A percentile compares a stretch with the other conserved stretches of the same genome.
Conservation (phyloP, 441 rosid species). For the Syzygium syzygioides region DNA sequence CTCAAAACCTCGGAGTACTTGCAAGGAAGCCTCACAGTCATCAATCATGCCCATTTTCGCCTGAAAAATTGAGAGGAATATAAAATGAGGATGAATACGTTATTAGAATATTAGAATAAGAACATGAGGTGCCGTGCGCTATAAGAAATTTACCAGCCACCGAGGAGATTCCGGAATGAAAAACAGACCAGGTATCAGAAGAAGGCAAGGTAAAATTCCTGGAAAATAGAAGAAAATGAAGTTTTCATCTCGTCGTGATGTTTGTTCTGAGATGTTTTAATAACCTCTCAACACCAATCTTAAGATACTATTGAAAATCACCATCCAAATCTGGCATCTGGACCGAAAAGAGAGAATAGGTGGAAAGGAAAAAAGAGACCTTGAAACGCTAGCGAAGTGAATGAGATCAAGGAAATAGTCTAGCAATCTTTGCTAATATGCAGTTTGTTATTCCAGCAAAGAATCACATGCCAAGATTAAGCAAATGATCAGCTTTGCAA, state of each 20-base stretch:
- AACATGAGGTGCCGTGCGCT: background rate
- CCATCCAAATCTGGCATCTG: background rate
- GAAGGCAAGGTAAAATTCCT: constrained; percentile 53
- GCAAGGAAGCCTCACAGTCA: constrained; percentile 74
- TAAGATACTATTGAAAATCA: background rate
- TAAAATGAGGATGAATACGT: background rate
- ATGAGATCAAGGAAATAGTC: no score
- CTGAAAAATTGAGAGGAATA: constrained; percentile 15
- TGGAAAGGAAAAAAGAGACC: background rate
- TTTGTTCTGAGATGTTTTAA: background rate
- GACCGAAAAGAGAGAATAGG: background rate
- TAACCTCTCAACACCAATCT: background rate
- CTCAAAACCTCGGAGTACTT: constrained; percentile 83
- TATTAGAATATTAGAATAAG: constrained; percentile 1
- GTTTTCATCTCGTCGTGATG: background rate
- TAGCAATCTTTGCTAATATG: background rate
- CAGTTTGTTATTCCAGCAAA: background rate
- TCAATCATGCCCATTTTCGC: constrained; percentile 79
- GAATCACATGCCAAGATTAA: background rate
- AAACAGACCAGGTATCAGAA: constrained; percentile 69
- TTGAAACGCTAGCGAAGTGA: background rate
- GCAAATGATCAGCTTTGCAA: background rate
- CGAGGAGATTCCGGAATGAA: constrained; percentile 82
- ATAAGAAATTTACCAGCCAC: constrained; percentile 51
- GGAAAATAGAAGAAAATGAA: background rate